These are phyloP conservation scores for Hyphopichia pseudoburtonii DNA, from an alignment of 1,139 yeast genomes.

Conservation along the genomic window DNA sequence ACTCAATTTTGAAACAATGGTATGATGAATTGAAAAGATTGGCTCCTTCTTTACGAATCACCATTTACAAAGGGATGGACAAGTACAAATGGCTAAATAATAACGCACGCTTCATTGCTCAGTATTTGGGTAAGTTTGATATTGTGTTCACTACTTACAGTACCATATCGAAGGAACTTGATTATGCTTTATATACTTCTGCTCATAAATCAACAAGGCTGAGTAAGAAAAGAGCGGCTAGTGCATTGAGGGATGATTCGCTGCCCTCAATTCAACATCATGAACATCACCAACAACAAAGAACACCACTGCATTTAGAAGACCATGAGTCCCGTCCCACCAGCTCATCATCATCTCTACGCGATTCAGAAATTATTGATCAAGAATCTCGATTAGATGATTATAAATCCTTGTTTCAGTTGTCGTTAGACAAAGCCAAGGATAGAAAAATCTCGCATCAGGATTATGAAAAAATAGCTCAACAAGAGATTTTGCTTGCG, in stretches of 20 bases:
- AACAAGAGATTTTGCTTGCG: constrained; percentile 37
- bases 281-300: no score
- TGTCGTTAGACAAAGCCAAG: constrained; percentile 15
- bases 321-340: background rate
- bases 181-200: constrained; percentile 73
- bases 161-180: constrained; percentile 71
- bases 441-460: constrained; percentile 1
- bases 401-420: constrained; percentile 30
- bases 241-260: constrained; percentile 1
- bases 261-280: background rate
- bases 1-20: constrained; percentile 84
- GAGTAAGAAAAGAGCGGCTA: constrained; percentile 11
- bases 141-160: constrained; percentile 81
- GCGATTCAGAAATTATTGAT: constrained; percentile 6
- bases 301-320: no score
- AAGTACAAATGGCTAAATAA: constrained; percentile 46
- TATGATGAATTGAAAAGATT: constrained; percentile 63
- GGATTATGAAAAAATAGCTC: constrained; percentile 29
- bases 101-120: constrained; percentile 45
- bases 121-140: constrained; percentile 57
- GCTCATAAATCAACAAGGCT: constrained; percentile 53
- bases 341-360: background rate
- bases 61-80: constrained; percentile 63
- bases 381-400: constrained; percentile 18
- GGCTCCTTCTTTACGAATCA: constrained; percentile 56